A percentile compares a stretch with the other conserved stretches of the same genome.
phyloP scores from a whole-genome alignment of 2,329 filamentous ascomycete species.

The Teratosphaeria pseudoeucalypti region DNA sequence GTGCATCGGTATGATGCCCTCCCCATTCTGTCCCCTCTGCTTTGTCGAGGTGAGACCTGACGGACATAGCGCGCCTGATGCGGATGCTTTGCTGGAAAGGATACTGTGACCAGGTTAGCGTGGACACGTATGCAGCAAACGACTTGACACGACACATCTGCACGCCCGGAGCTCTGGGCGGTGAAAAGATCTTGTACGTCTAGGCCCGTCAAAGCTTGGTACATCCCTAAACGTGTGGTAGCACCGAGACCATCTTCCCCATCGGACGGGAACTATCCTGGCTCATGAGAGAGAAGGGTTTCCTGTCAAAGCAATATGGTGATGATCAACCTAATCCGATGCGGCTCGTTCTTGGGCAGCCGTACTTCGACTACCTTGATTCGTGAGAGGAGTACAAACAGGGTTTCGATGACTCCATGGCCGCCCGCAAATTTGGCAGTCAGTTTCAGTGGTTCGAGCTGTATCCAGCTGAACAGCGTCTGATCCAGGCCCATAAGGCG shows the following conservation, averaged over 20 bases:
- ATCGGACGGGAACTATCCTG: neutral
- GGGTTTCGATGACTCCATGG: constrained; percentile 10
- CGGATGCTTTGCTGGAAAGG: neutral
- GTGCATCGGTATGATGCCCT: neutral
- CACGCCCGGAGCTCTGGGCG: neutral
- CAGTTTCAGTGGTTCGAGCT: constrained; percentile 2
- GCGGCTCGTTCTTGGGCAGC: constrained; percentile 1
- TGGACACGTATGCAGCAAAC: constrained; percentile 1
- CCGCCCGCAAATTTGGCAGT: neutral
- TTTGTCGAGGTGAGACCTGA: neutral
- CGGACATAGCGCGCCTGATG: neutral
- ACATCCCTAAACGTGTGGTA: neutral
- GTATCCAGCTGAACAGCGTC: neutral
- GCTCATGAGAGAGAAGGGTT: neutral
- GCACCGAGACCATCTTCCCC: neutral
- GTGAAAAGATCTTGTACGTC: neutral
- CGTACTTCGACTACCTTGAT: constrained; percentile 1
- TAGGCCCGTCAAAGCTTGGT: neutral
- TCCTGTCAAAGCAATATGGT: neutral
- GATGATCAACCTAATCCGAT: neutral
- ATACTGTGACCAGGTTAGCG: neutral
- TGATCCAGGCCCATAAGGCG: neutral
- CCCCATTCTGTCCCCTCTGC: neutral
- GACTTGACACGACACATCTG: neutral
- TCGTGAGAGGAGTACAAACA: constrained; percentile 5